Evolutionary conservation across 495 filamentous ascomycete species (phyloP).

Genomic region (Oleoguttula mirabilis): DNA sequence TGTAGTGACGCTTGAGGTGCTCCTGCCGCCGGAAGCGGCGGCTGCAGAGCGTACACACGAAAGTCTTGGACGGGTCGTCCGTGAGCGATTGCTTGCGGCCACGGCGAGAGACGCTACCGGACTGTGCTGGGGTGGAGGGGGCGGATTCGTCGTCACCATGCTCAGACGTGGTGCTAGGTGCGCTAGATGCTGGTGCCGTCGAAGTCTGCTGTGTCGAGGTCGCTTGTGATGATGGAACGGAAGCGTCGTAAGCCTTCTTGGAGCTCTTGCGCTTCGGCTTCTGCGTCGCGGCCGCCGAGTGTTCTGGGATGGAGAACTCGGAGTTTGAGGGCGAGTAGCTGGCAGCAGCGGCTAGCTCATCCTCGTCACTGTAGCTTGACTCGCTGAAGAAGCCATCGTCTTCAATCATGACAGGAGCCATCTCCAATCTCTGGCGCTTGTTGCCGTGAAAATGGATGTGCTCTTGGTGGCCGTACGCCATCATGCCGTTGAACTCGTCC

Average conservation of each 20-base stretch:
- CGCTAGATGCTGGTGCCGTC: slow-evolving; percentile 24
- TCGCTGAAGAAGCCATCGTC: slow-evolving; percentile 67
- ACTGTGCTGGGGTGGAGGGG: slow-evolving; percentile 28
- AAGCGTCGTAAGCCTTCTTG: slow-evolving; percentile 11
- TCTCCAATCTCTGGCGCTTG: slow-evolving; percentile 64
- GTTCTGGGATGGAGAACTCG: slow-evolving; percentile 17
- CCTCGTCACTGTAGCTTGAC: slow-evolving; percentile 64
- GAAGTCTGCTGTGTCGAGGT: slow-evolving; percentile 32
- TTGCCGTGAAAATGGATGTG: slow-evolving; percentile 54
- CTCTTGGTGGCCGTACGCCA: slow-evolving; percentile 49
- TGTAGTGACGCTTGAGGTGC: slow-evolving; percentile 96
- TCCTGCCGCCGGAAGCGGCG: slow-evolving; percentile 97
- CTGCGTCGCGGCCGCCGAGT: slow-evolving; percentile 1
- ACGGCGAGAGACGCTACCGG: slow-evolving; percentile 71
- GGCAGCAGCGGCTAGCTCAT: slow-evolving; percentile 27
- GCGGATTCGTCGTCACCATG: slow-evolving; percentile 24
- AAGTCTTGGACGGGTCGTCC: slow-evolving; percentile 96
- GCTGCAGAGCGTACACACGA: slow-evolving; percentile 88
- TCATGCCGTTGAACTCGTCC: slow-evolving; percentile 72
- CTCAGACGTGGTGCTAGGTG: slow-evolving; percentile 24
- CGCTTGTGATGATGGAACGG: slow-evolving; percentile 19
- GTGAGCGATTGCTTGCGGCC: slow-evolving; percentile 98
- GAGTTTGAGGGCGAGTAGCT: slow-evolving; percentile 19
- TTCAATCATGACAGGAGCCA: slow-evolving; percentile 42
- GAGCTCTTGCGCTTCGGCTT: slow-evolving; percentile 3